Base-by-base conservation (phyloP, 495 filamentous ascomycete species). In the Cudoniella acicularis region DNA sequence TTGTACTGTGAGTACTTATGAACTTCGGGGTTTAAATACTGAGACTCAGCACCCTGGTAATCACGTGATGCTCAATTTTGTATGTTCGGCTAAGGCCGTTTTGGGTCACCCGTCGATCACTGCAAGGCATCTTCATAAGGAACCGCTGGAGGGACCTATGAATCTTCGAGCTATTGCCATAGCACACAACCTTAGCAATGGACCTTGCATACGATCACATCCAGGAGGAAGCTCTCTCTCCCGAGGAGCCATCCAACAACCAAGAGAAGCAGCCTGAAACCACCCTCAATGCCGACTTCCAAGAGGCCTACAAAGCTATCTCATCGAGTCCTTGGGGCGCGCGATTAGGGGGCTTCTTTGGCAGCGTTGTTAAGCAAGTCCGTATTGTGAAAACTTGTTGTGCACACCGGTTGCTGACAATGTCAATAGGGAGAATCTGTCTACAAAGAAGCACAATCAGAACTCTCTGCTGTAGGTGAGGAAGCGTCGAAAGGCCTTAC, bases 161-260 rank as follows among this genome's bases (percentile, higher is more conserved):
- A 3, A 23, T 21, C 6, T 3, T n/a, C 25, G 11, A 24, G 20
- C 18, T 50, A 23, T 13, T 16, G 9, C 48, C 18, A 50, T 10
- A 9, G 21, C 3, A 8, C 22, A 50, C n/a, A n/a, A 22, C 2
- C 13, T 36, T 49, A 56, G 26, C 48, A 23, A 98, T 98, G 94
- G 94, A 98, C 81, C 73, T 96, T 65, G 92, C 94, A 41, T 98
- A 98, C 80, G 94, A 98, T 68, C 92, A 96, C 71, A 95, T 98
- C 65, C 87, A 91, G 68, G 91, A 96, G 75, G 87, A 92, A 69
- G 79, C 82, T 54, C 77, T 90, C 61, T 77, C 81, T 21, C 83
- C 89, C 43, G 80, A 87, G 47, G 71, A 77, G 54, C 68, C 72
- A 24, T 67, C 73, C 46, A 77, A 75, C 49, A 79, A 75, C 53